phyloP scores from a whole-genome alignment of 2,329 filamentous ascomycete species.

The Stagonosporopsis vannaccii region DNA sequence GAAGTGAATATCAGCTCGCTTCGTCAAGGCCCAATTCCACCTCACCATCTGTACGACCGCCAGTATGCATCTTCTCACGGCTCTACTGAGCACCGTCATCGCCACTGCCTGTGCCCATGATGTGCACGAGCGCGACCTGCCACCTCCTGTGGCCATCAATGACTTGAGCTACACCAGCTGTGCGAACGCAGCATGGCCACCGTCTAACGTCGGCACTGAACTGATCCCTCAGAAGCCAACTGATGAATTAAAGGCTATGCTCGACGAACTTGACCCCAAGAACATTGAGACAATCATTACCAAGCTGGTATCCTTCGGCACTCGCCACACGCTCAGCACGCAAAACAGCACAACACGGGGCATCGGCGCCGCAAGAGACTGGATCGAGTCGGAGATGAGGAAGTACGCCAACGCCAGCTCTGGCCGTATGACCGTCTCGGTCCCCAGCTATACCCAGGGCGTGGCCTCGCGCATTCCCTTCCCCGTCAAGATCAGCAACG shows the following conservation, averaged over 20 bases:
- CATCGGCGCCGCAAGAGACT: conserved; percentile 65
- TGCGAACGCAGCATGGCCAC: conserved; percentile 53
- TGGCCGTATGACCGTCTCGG: conserved; percentile 60
- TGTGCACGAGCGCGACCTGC: conserved; percentile 36
- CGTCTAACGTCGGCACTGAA: conserved; percentile 46
- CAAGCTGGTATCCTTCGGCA: conserved; percentile 64
- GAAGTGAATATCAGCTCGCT: too few relatives aligned
- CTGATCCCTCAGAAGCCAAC: conserved; percentile 53
- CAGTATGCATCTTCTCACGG: conserved; percentile 31
- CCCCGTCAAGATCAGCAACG: conserved; percentile 62
- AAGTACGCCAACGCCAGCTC: conserved; percentile 57
- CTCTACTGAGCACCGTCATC: conserved; percentile 25
- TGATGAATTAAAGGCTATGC: conserved; percentile 50
- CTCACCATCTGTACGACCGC: neutral
- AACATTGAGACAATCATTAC: conserved; percentile 60
- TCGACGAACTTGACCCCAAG: conserved; percentile 50
- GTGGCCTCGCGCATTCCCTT: conserved; percentile 58
- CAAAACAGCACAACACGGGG: conserved; percentile 61
- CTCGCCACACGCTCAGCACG: conserved; percentile 63
- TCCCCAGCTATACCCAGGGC: conserved; percentile 61
- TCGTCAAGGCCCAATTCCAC: too few relatives aligned
- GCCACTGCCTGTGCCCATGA: conserved; percentile 34
- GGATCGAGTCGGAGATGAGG: conserved; percentile 61
- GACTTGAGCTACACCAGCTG: conserved; percentile 43
- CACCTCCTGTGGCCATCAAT: conserved; percentile 41